Percentiles rank a stretch among this genome's conserved stretches.
These are phyloP conservation scores for Alternaria sp. DNA, from an alignment of 2,329 filamentous ascomycete genomes.

Conservation along the genomic window DNA sequence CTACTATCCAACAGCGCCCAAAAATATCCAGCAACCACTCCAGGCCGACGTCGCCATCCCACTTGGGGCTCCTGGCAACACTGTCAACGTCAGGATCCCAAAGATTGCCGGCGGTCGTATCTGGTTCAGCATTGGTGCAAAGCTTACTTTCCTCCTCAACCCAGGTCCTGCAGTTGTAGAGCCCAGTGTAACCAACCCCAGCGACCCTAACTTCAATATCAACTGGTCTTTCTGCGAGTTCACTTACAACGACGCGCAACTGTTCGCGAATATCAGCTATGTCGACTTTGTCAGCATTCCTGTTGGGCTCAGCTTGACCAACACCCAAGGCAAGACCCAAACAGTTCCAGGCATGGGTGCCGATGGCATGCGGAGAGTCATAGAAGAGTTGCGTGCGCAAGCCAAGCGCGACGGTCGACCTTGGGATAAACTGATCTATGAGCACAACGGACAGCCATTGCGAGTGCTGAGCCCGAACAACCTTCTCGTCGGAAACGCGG, in stretches of 20 bases:
- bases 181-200: slow-evolving; percentile 72
- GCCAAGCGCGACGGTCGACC: slow-evolving; percentile 61
- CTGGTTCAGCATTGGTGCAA: slow-evolving; percentile 71
- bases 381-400: slow-evolving; percentile 64
- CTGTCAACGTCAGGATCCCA: slow-evolving; percentile 70
- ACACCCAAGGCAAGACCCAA: slow-evolving; percentile 50
- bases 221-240: slow-evolving; percentile 59
- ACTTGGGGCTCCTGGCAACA: slow-evolving; percentile 68
- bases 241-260: slow-evolving; percentile 56
- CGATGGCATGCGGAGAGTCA: slow-evolving; percentile 65
- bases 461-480: slow-evolving; percentile 57
- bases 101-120: slow-evolving; percentile 75
- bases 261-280: slow-evolving; percentile 68
- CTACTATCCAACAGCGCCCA: slow-evolving; percentile 70
- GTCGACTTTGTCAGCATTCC: slow-evolving; percentile 74
- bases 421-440: slow-evolving; percentile 69
- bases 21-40: slow-evolving; percentile 60
- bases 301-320: slow-evolving; percentile 55
- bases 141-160: slow-evolving; percentile 74
- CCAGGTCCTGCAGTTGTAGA: slow-evolving; percentile 76
- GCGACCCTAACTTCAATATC: slow-evolving; percentile 57
- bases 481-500: slow-evolving; percentile 55
- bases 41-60: slow-evolving; percentile 68
- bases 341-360: slow-evolving; percentile 65
- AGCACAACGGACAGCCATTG: slow-evolving; percentile 46